Evolutionary conservation across 2,329 filamentous ascomycete species (phyloP), one percentile per base, ranked within the genome.

Genomic region (Verticillium isaacii): DNA sequence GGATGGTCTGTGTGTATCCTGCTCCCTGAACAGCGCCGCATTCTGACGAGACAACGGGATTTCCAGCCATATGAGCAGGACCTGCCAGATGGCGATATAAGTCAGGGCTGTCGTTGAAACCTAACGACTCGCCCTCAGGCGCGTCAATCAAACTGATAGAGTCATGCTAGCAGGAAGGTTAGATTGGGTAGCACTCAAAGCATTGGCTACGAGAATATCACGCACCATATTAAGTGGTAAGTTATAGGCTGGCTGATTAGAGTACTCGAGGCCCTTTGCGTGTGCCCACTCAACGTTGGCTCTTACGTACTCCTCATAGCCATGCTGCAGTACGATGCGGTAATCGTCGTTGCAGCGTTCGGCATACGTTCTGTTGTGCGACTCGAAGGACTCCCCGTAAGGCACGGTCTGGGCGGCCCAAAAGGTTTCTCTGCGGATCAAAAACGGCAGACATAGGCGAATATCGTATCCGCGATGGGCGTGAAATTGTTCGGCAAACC

Each of bases 161-260:
- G 58, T 56, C 34, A 36, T 5, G 34, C 34, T 36, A 36, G 34
- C 12, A 36, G 34, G 34, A 5, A 12, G 8, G 4, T 36, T 36
- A 36, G 34, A 8, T 7, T 36, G 34, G 34, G 34, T 36, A 12
- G 34, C 34, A 36, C 34, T 7, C 34, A 36, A 36, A 12, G 34
- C 34, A 8, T 36, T 2, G 3, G 8, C 8, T 36, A 36, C 12
- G 34, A 36, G 34, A 36, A 7, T 5, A 36, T 36, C 8, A 36
- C 34, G 34, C 14, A 68, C 66, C 65, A 68, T 67, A 55, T 69
- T 68, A 1, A 71, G 56, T 0, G 69, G 68, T 56, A 71, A 59
- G 56, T 70, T 70, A 57, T 71, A 71, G 1, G 63, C 66, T 7
- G 68, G 68, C 63, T 71, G 68, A 32, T 61, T 63, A 14, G 68